These are phyloP conservation scores for Boletus sp. DNA, from an alignment of 768 basidiomycete genomes.

Conservation along the genomic window DNA sequence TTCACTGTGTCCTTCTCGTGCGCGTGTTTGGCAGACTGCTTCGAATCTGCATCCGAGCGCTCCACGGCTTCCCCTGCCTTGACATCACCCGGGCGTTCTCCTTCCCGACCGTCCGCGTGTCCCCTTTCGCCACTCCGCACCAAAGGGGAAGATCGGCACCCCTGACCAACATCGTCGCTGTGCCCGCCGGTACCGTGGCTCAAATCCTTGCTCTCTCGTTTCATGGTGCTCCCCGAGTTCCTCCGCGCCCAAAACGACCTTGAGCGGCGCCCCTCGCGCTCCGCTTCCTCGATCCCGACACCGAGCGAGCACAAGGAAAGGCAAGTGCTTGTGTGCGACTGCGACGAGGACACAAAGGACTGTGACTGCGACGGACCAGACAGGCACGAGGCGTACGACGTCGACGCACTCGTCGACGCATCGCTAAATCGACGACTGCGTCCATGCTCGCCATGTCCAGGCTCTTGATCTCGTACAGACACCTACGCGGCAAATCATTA, in stretches of 20 bases:
- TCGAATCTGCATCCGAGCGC: not conserved
- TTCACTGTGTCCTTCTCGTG: slow-evolving; percentile 28
- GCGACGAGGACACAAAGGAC: slow-evolving; percentile 17
- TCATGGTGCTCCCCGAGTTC: slow-evolving; percentile 9
- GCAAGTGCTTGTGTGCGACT: slow-evolving; percentile 14
- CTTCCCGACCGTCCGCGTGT: not conserved
- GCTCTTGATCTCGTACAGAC: slow-evolving; percentile 1
- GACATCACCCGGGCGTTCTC: not conserved
- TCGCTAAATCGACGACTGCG: slow-evolving; percentile 19
- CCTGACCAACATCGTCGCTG: not conserved
- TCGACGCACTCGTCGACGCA: slow-evolving; percentile 14
- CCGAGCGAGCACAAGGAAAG: slow-evolving; percentile 21
- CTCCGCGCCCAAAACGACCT: slow-evolving; percentile 19
- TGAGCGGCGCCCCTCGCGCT: slow-evolving; percentile 20
- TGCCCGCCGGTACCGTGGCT: not conserved
- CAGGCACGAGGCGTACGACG: slow-evolving; percentile 19
- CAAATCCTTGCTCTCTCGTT: slow-evolving; percentile 6
- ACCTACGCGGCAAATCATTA: not conserved
- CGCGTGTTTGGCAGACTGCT: not conserved
- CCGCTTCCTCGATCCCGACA: slow-evolving; percentile 22
- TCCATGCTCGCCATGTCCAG: not conserved
- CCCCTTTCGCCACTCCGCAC: not conserved
- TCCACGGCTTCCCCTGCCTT: not conserved
- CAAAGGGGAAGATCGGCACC: not conserved
- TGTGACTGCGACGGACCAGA: slow-evolving; percentile 21